A percentile compares a stretch with the other conserved stretches of the same genome.
Evolutionary conservation across 78 protist species (phyloP).

Genomic region (Parvularia atlantis): DNA sequence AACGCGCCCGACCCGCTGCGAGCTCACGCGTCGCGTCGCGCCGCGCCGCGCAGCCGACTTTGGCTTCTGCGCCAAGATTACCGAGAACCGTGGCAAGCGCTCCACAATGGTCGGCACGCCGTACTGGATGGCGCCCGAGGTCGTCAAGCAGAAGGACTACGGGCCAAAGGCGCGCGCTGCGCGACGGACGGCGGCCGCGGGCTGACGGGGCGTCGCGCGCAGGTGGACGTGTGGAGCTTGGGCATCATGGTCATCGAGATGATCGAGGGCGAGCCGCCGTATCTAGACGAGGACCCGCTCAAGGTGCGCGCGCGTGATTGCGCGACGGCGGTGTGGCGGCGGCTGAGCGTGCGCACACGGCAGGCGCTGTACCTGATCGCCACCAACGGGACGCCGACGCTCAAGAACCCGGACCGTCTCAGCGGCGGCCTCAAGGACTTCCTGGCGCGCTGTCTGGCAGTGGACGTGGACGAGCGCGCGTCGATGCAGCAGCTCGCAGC

Average conservation of each 20-base stretch:
- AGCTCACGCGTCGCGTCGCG: not conserved
- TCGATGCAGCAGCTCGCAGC: too few relatives aligned
- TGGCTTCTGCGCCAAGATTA: conserved; percentile 44
- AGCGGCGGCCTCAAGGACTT: conserved; percentile 52
- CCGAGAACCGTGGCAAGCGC: conserved; percentile 6
- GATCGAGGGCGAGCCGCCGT: conserved; percentile 75
- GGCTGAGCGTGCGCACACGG: too few relatives aligned
- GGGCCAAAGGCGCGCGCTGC: conserved; percentile 29
- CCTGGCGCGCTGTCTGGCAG: conserved; percentile 49
- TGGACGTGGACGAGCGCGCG: conserved; percentile 29
- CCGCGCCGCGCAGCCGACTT: conserved; percentile 35
- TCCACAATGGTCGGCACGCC: conserved; percentile 8
- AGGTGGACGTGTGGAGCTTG: conserved; percentile 67
- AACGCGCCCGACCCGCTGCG: not conserved
- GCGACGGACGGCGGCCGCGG: too few relatives aligned
- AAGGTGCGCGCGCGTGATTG: too few relatives aligned
- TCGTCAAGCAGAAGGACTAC: conserved; percentile 40
- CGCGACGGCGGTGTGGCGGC: too few relatives aligned
- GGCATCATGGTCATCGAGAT: conserved; percentile 70
- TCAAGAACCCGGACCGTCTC: conserved; percentile 34
- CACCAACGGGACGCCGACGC: conserved; percentile 67
- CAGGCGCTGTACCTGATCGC: conserved; percentile 68
- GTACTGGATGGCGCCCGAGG: conserved; percentile 61
- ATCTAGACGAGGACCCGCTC: conserved; percentile 64
- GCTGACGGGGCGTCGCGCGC: not conserved